phyloP scores from a whole-genome alignment of 306 rosid genomes.

The Trifolium pratense region DNA sequence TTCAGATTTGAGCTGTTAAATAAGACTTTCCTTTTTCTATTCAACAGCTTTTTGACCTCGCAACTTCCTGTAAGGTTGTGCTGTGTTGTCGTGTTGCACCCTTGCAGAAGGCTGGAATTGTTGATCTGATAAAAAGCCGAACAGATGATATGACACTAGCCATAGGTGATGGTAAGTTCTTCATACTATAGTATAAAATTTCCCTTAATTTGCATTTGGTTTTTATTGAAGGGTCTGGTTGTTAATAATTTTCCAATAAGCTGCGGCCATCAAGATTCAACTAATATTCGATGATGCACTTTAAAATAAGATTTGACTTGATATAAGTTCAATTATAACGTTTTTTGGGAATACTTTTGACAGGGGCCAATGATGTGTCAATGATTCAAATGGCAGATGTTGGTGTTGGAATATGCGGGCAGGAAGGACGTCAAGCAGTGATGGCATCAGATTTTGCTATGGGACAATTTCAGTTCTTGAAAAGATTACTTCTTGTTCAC shows the following conservation, averaged over 20 bases:
- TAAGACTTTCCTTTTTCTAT: slow-evolving; percentile 29
- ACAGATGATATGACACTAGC: slow-evolving; percentile 98
- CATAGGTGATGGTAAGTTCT: slow-evolving; percentile 88
- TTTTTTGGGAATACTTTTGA: slow-evolving; percentile 29
- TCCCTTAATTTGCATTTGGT: slow-evolving; percentile 26
- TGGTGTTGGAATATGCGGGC: slow-evolving; percentile 98
- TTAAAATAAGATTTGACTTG: slow-evolving; percentile 24
- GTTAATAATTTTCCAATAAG: slow-evolving; percentile 18
- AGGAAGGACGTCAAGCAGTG: slow-evolving; percentile 99
- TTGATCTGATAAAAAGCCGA: slow-evolving; percentile 85
- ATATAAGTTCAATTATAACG: slow-evolving; percentile 20
- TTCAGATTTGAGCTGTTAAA: slow-evolving; percentile 25
- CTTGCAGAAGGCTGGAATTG: slow-evolving; percentile 97
- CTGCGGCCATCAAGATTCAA: slow-evolving; percentile 23
- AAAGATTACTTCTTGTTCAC: slow-evolving; percentile 87
- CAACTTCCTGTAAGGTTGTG: slow-evolving; percentile 85
- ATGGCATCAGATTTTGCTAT: slow-evolving; percentile 97
- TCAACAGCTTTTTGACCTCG: slow-evolving; percentile 90
- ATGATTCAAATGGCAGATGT: slow-evolving; percentile 99
- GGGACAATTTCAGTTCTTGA: slow-evolving; percentile 94
- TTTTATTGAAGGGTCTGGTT: slow-evolving; percentile 17
- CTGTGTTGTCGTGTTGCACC: slow-evolving; percentile 99
- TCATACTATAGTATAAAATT: slow-evolving; percentile 24
- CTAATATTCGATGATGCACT: slow-evolving; percentile 31
- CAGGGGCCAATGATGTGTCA: slow-evolving; percentile 99